phyloP scores from a whole-genome alignment of 768 basidiomycete species.

The Kwoniella mangroviensis region DNA sequence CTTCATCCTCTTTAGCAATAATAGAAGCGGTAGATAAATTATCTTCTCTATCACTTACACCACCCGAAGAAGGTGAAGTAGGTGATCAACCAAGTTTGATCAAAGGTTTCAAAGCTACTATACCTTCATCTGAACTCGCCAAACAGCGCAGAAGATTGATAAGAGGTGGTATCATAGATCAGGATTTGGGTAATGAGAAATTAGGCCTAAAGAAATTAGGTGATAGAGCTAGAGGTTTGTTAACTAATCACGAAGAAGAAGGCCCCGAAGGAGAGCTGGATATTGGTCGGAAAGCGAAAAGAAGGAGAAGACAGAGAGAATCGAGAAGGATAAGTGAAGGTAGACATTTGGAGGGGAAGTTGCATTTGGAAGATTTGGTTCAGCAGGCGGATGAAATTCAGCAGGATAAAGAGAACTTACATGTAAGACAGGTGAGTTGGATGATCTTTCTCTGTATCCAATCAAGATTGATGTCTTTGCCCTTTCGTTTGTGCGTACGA shows the following conservation, averaged over 20 bases:
- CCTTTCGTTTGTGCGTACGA: no score
- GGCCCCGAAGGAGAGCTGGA: slow-evolving; percentile 74
- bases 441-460: neutral
- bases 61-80: slow-evolving; percentile 16
- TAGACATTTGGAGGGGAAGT: slow-evolving; percentile 67
- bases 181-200: slow-evolving; percentile 66
- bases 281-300: slow-evolving; percentile 61
- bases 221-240: slow-evolving; percentile 74
- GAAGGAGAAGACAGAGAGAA: slow-evolving; percentile 59
- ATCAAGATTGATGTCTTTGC: no score
- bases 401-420: slow-evolving; percentile 88
- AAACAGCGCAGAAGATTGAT: slow-evolving; percentile 76
- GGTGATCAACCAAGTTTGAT: slow-evolving; percentile 62
- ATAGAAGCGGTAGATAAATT: slow-evolving; percentile 54
- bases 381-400: slow-evolving; percentile 84
- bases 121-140: slow-evolving; percentile 82
- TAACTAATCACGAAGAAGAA: slow-evolving; percentile 63
- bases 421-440: slow-evolving; percentile 76
- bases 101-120: slow-evolving; percentile 91
- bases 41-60: slow-evolving; percentile 34
- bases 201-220: slow-evolving; percentile 81
- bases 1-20: slow-evolving; percentile 56
- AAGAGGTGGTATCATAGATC: slow-evolving; percentile 60
- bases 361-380: slow-evolving; percentile 82
- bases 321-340: slow-evolving; percentile 54